These are phyloP conservation scores for Tricholoma saponaceum DNA, from an alignment of 768 basidiomycete genomes.

Conservation along the genomic window DNA sequence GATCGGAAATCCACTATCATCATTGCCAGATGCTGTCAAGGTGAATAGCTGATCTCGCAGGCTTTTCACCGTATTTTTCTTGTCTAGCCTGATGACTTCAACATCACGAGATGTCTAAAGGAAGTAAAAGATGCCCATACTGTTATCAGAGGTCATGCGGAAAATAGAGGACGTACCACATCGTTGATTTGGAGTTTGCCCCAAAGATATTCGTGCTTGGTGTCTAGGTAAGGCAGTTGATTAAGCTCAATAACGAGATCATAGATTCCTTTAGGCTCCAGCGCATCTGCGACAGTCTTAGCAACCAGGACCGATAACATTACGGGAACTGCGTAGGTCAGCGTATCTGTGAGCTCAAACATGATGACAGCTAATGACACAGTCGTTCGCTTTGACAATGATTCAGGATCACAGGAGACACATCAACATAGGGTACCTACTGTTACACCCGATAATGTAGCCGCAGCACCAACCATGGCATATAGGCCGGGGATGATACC, in stretches of 20 bases:
- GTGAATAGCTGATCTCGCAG: slow-evolving; percentile 66
- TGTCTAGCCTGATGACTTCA: slow-evolving; percentile 69
- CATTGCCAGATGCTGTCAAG: slow-evolving; percentile 54
- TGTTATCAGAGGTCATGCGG: not conserved
- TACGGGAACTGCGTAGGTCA: slow-evolving; percentile 89
- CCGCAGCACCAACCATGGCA: slow-evolving; percentile 96
- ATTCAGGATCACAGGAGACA: slow-evolving; percentile 8
- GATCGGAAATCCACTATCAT: slow-evolving; percentile 87
- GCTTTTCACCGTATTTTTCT: slow-evolving; percentile 70
- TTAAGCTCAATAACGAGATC: slow-evolving; percentile 93
- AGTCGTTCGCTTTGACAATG: slow-evolving; percentile 60
- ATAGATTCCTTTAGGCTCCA: slow-evolving; percentile 94
- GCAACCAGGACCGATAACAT: slow-evolving; percentile 88
- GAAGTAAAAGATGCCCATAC: not conserved
- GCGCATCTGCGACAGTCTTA: slow-evolving; percentile 83
- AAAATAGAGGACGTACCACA: slow-evolving; percentile 48
- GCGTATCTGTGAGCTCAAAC: slow-evolving; percentile 90
- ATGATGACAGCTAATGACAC: slow-evolving; percentile 95
- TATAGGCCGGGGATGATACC: slow-evolving; percentile 85
- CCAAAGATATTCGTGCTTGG: slow-evolving; percentile 90
- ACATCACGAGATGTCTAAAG: slow-evolving; percentile 61
- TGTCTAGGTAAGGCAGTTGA: slow-evolving; percentile 89
- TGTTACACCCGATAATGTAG: slow-evolving; percentile 92
- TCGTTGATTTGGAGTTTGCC: slow-evolving; percentile 70
- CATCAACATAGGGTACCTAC: slow-evolving; percentile 35